Evolutionary conservation across 768 basidiomycete genomes (phyloP).

Genomic region (Mycena polygramma): DNA sequence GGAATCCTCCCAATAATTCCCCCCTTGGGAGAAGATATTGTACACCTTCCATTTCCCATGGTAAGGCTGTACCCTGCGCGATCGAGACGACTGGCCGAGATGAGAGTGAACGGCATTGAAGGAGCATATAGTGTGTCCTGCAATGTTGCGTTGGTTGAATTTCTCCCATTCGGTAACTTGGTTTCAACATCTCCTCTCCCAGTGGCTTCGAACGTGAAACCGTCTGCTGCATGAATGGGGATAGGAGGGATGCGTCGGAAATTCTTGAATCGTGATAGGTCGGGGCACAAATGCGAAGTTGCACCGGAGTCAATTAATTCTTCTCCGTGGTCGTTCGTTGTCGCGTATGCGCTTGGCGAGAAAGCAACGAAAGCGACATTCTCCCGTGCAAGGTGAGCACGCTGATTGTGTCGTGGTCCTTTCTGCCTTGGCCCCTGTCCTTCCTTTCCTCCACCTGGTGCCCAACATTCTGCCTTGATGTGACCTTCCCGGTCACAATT

Average conservation of each 20-base stretch:
- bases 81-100: constrained; percentile 6
- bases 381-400: too few species aligned
- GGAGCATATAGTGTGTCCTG: constrained; percentile 3
- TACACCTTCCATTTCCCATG: not conserved
- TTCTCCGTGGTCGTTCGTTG: not conserved
- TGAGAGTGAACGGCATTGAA: constrained; percentile 4
- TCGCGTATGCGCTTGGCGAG: not conserved
- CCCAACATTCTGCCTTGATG: too few species aligned
- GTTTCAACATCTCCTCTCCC: not conserved
- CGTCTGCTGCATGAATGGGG: not conserved
- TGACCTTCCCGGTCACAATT: too few species aligned
- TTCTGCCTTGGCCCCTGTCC: too few species aligned
- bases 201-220: not conserved
- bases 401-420: too few species aligned
- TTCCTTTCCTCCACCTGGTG: too few species aligned
- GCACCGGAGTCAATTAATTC: not conserved
- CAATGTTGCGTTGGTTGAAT: not conserved
- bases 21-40: not conserved
- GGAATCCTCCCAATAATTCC: constrained; percentile 7
- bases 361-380: too few species aligned
- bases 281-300: too few species aligned
- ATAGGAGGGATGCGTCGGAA: not conserved
- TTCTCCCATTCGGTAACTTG: not conserved
- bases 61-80: constrained; percentile 7
- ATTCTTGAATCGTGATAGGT: not conserved